Percentiles rank a stretch among this genome's conserved stretches.
Conservation (phyloP, 2,329 filamentous ascomycete genomes). For the Plenodomus lindquistii region DNA sequence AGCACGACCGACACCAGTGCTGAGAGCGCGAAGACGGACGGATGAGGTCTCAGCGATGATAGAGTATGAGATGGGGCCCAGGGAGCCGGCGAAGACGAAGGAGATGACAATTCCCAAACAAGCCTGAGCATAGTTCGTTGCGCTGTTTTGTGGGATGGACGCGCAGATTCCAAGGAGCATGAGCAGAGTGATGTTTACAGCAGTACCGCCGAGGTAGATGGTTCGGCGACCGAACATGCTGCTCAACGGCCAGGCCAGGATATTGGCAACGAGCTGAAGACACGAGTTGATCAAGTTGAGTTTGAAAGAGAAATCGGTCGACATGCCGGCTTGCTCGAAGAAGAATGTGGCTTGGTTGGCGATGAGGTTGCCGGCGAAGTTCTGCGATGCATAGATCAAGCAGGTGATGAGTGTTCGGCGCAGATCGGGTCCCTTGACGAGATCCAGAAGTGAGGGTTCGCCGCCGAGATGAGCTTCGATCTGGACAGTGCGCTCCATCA, state of each 20-base stretch:
- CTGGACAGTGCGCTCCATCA: conserved; percentile 62
- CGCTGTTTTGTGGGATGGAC: conserved; percentile 49
- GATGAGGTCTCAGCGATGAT: conserved; percentile 69
- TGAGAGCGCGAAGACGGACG: conserved; percentile 65
- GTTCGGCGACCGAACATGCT: conserved; percentile 64
- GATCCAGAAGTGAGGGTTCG: conserved; percentile 54
- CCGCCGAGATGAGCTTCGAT: conserved; percentile 53
- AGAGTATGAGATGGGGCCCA: conserved; percentile 67
- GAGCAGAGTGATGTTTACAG: conserved; percentile 57
- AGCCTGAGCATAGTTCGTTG: conserved; percentile 60
- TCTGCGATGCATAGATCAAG: conserved; percentile 61
- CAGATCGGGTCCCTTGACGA: conserved; percentile 59
- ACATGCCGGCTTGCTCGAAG: conserved; percentile 65
- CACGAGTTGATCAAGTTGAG: conserved; percentile 67
- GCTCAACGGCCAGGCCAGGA: conserved; percentile 68
- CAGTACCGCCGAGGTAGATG: conserved; percentile 64
- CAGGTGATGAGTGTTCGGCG: conserved; percentile 60
- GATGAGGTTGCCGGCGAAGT: conserved; percentile 63
- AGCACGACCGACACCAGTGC: conserved; percentile 65
- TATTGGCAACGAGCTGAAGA: conserved; percentile 63
- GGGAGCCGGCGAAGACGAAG: conserved; percentile 64
- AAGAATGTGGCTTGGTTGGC: conserved; percentile 66
- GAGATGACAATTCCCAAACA: conserved; percentile 66
- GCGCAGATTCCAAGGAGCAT: conserved; percentile 63
- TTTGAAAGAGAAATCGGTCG: conserved; percentile 59